Percentiles rank a stretch among this genome's conserved stretches.
phyloP scores from a whole-genome alignment of 1,139 yeast genomes.

The Diutina rugosa region DNA sequence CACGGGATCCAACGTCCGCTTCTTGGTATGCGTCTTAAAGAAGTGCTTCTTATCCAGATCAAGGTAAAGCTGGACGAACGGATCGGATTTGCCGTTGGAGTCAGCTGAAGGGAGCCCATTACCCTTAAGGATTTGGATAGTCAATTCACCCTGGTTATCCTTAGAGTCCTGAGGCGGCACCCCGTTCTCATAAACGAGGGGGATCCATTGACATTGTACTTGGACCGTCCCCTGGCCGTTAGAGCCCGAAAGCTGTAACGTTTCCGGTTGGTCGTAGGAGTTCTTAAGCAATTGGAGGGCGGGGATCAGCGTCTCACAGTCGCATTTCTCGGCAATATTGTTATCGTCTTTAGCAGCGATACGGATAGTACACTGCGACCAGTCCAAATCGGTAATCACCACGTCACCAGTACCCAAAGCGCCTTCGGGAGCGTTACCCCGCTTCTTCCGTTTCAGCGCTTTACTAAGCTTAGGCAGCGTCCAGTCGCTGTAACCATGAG shows the following conservation, averaged over 20 bases:
- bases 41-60: conserved; percentile 46
- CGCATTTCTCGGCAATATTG: conserved; percentile 41
- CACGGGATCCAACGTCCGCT: conserved; percentile 77
- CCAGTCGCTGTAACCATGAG: conserved; percentile 50
- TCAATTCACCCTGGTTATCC: conserved; percentile 62
- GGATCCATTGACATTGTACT: conserved; percentile 69
- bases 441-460: conserved; percentile 18
- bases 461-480: conserved; percentile 27
- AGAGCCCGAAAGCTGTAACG: conserved; percentile 31
- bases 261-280: conserved; percentile 48
- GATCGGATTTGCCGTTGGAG: conserved; percentile 86
- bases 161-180: conserved; percentile 68
- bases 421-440: conserved; percentile 16
- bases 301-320: conserved; percentile 56
- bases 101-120: conserved; percentile 73
- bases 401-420: conserved; percentile 56
- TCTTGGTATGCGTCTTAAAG: conserved; percentile 65
- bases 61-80: conserved; percentile 58
- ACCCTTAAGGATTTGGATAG: conserved; percentile 54
- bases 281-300: conserved; percentile 55
- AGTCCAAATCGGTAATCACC: conserved; percentile 61
- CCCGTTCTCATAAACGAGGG: conserved; percentile 39
- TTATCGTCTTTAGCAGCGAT: conserved; percentile 39
- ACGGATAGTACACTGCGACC: conserved; percentile 55
- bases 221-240: conserved; percentile 39